Evolutionary conservation across 179 eudicot species (phyloP).

Genomic region (Camellia oleifera): DNA sequence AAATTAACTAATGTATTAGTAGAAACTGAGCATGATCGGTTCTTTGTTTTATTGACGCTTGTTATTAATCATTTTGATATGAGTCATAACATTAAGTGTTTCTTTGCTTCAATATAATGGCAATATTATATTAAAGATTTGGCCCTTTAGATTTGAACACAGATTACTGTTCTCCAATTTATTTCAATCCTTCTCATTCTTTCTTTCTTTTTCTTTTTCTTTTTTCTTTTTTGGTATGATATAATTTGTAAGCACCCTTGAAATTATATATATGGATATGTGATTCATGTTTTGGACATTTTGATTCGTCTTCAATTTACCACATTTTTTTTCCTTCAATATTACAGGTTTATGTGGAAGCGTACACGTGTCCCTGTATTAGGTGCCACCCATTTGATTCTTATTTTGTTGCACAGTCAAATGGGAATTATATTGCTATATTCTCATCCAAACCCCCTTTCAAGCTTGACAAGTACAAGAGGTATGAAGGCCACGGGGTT

Average conservation of each 20-base stretch:
- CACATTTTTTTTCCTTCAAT: background rate
- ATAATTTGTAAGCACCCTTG: background rate
- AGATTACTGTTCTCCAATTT: too few relatives aligned
- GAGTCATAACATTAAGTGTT: background rate
- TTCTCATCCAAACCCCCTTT: conserved; percentile 75
- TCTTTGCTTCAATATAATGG: background rate
- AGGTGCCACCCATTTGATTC: conserved; percentile 72
- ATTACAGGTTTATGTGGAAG: conserved; percentile 76
- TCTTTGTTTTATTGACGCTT: background rate
- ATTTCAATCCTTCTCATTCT: too few relatives aligned
- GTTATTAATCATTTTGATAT: background rate
- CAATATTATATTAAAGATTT: background rate
- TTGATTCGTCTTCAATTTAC: background rate
- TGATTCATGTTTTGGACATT: conserved; percentile 2
- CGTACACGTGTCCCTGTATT: conserved; percentile 77
- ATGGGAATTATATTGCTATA: conserved; percentile 86
- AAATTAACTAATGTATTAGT: background rate
- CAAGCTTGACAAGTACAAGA: conserved; percentile 77
- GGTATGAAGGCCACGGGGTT: conserved; percentile 71
- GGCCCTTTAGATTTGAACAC: too few relatives aligned
- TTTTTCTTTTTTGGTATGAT: too few relatives aligned
- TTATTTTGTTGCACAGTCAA: conserved; percentile 77
- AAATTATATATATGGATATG: background rate
- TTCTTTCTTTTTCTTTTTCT: too few relatives aligned
- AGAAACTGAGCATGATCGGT: background rate